Percentiles rank a stretch among this genome's conserved stretches.
Evolutionary conservation across 768 basidiomycete genomes (phyloP).

Genomic region (Leccinum subgranulosum): DNA sequence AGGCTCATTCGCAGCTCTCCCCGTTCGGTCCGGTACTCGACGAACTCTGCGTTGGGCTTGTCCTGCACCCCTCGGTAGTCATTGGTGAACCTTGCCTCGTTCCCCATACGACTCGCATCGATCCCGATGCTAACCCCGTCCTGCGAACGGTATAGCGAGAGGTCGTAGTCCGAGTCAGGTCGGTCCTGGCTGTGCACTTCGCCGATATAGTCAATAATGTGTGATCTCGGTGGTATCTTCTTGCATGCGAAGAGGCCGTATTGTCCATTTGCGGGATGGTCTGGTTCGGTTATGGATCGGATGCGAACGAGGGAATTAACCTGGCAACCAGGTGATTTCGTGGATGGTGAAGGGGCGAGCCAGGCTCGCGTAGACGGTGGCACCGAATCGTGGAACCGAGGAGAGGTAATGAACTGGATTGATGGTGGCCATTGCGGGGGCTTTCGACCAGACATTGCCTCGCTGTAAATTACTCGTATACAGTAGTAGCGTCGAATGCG

Average conservation of each 20-base stretch:
- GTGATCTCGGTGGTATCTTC: constrained; percentile 61
- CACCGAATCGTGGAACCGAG: constrained; percentile 58
- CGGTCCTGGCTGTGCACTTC: constrained; percentile 80
- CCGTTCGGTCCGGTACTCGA: constrained; percentile 45
- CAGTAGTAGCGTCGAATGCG: background rate
- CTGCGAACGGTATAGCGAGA: constrained; percentile 66
- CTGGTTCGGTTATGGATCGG: constrained; percentile 47
- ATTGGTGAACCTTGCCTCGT: constrained; percentile 87
- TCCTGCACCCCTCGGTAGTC: constrained; percentile 79
- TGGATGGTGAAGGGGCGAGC: constrained; percentile 24
- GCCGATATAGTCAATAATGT: constrained; percentile 80
- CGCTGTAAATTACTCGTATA: background rate
- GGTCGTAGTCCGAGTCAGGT: constrained; percentile 78
- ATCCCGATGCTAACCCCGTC: constrained; percentile 66
- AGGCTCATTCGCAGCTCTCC: constrained; percentile 79
- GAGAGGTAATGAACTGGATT: constrained; percentile 52
- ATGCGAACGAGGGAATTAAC: constrained; percentile 47
- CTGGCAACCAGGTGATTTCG: background rate
- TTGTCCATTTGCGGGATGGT: constrained; percentile 80
- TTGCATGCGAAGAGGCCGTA: constrained; percentile 75
- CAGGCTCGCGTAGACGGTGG: constrained; percentile 38
- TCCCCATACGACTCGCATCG: constrained; percentile 74
- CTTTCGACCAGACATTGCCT: constrained; percentile 12
- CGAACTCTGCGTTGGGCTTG: constrained; percentile 70
- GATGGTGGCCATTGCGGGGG: constrained; percentile 52